These are phyloP conservation scores for Phytopythium kandeliae DNA, from an alignment of 352 stramenopile genomes.

Conservation along the genomic window DNA sequence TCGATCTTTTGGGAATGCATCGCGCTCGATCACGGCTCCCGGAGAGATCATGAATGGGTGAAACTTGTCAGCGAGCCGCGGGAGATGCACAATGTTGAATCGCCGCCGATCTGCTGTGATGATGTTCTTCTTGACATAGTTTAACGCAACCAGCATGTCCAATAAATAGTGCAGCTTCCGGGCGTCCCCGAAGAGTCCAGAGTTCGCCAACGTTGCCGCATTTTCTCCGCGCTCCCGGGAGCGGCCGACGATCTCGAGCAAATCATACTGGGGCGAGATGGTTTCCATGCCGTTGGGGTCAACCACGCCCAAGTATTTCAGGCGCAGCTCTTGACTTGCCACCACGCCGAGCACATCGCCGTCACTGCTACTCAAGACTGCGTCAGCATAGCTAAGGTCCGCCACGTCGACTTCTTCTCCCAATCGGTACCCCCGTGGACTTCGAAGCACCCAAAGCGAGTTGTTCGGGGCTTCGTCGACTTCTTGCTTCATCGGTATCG, in stretches of 20 bases:
- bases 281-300: constrained; percentile 50
- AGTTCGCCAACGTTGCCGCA: constrained; percentile 45
- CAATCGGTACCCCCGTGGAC: constrained; percentile 55
- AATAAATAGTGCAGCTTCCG: constrained; percentile 81
- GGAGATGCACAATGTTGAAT: constrained; percentile 82
- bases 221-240: constrained; percentile 53
- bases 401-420: constrained; percentile 51
- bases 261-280: constrained; percentile 62
- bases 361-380: constrained; percentile 32
- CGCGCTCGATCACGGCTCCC: constrained; percentile 38
- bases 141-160: constrained; percentile 58
- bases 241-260: constrained; percentile 75
- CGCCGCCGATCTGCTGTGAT: constrained; percentile 54
- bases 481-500: constrained; percentile 14
- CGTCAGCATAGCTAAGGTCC: constrained; percentile 52
- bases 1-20: constrained; percentile 57
- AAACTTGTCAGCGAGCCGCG: constrained; percentile 54
- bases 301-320: constrained; percentile 64
- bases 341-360: constrained; percentile 60
- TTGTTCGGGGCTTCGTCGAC: constrained; percentile 22
- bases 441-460: constrained; percentile 47
- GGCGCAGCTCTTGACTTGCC: constrained; percentile 53
- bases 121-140: constrained; percentile 74
- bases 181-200: constrained; percentile 57
- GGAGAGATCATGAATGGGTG: constrained; percentile 65